Conservation (phyloP, 108 stramenopile genomes). For the Hondaea fermentalgiana region DNA sequence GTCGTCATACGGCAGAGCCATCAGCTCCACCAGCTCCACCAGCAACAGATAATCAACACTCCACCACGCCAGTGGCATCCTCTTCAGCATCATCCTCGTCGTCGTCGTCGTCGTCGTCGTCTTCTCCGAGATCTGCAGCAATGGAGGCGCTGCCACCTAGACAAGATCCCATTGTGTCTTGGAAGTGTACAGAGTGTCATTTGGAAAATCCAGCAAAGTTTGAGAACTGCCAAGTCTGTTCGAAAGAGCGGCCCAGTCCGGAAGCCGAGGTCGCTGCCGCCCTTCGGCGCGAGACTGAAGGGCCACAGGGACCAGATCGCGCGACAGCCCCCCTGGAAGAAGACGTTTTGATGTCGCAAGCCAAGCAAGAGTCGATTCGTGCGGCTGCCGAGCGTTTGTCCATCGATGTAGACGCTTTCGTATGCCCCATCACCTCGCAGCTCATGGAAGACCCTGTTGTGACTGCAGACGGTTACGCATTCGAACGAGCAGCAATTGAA, state of each 20-base stretch:
- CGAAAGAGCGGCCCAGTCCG: neutral
- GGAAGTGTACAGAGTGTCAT: neutral
- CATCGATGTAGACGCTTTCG: neutral
- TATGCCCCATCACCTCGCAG: slow-evolving; percentile 11
- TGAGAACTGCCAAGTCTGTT: neutral
- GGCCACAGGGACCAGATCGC: neutral
- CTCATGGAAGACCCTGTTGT: slow-evolving; percentile 10
- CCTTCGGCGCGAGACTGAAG: neutral
- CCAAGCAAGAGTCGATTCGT: neutral
- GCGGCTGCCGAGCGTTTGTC: neutral
- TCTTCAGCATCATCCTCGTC: neutral
- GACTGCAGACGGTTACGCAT: neutral
- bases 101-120: neutral
- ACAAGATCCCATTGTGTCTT: neutral
- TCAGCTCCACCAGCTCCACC: neutral
- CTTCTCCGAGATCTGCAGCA: neutral
- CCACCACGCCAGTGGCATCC: neutral
- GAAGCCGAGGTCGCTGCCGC: neutral
- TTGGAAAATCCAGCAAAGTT: neutral
- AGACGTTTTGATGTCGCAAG: neutral
- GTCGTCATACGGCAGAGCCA: neutral
- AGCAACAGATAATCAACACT: neutral
- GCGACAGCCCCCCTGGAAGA: neutral
- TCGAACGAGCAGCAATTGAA: slow-evolving; percentile 3
- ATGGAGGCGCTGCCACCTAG: neutral